These are phyloP conservation scores for Hypoxylon trugodes DNA, from an alignment of 495 filamentous ascomycete genomes.

Conservation along the genomic window DNA sequence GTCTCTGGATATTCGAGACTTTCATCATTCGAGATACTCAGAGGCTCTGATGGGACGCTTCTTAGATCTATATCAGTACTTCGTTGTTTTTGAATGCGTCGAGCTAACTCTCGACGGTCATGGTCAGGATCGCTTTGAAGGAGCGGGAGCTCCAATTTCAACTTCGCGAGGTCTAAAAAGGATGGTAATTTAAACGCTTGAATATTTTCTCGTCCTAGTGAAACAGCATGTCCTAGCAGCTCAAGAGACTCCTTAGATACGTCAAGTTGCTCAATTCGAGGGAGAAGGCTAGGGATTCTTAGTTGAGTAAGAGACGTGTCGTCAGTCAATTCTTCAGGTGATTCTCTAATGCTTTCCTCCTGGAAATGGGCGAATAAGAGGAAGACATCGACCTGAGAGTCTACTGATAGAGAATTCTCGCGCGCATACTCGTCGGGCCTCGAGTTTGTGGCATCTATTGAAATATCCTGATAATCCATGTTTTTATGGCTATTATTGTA, in stretches of 20 bases:
- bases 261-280: conserved; percentile 40
- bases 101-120: conserved; percentile 51
- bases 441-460: conserved; percentile 24
- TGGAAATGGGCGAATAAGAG: conserved; percentile 20
- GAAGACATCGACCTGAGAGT: conserved; percentile 40
- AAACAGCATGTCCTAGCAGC: conserved; percentile 37
- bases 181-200: conserved; percentile 19
- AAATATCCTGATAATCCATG: conserved; percentile 7
- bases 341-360: conserved; percentile 3
- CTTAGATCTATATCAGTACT: conserved; percentile 47
- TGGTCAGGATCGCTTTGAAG: conserved; percentile 59
- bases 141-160: conserved; percentile 62
- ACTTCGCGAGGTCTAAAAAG: conserved; percentile 14
- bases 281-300: conserved; percentile 21
- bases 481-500: no score
- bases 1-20: conserved; percentile 56
- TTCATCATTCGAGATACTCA: conserved; percentile 59
- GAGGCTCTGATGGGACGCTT: conserved; percentile 56
- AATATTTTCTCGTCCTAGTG: conserved; percentile 13
- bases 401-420: conserved; percentile 47
- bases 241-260: conserved; percentile 35
- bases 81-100: conserved; percentile 42
- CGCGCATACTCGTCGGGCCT: conserved; percentile 53
- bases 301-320: conserved; percentile 43
- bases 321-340: conserved; percentile 2